Base-by-base conservation (phyloP, 1,284 basidiomycete genomes). In the Mycena sp. region DNA sequence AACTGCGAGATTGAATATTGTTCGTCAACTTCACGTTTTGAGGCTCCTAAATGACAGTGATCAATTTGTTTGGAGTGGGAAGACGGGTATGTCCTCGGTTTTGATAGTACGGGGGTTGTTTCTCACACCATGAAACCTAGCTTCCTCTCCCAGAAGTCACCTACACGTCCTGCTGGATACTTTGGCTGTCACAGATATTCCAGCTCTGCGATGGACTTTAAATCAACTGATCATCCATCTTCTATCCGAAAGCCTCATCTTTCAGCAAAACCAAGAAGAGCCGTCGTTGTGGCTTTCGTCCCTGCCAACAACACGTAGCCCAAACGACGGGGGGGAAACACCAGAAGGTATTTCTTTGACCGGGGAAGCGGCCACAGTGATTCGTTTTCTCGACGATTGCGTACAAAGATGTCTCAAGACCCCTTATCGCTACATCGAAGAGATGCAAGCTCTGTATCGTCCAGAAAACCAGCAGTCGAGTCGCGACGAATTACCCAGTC, bases 361-460 rank as follows among this genome's bases (percentile, higher is more conserved):
- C 0, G 87, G 87, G 63, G 93, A 91, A 72, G 76, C 78, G 48
- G 84, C 83, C 11, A 78, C 83, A 37, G 84, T 96, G 3, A 79
- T 93, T 4, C 71, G 80, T 0, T 96, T 98, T 77, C 69, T 98
- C 14, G 96, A 99, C 70, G 93, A 96, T 48, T 97, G 94, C 71
- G 81, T 93, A 7, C 89, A 92, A 59, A 85, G 94, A n/a, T 95
- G 91, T 68, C 72, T 90, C 66, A 95, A 93, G 77, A 92, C 90
- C 1, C 93, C 95, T 0, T 94, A 96, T 74, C 86, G 89, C 37
- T 99, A 98, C 73, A 83, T 97, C 58, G 96, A 98, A 71, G 88
- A 90, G 12, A 74, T 85, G 58, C 80, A 81, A 28, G 64, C 72
- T 0, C 67, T 84, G 32, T 12, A 43, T 38, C 14, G 35, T 48